phyloP scores from a whole-genome alignment of 495 filamentous ascomycete genomes.

The Hypoxylon fragiforme region DNA sequence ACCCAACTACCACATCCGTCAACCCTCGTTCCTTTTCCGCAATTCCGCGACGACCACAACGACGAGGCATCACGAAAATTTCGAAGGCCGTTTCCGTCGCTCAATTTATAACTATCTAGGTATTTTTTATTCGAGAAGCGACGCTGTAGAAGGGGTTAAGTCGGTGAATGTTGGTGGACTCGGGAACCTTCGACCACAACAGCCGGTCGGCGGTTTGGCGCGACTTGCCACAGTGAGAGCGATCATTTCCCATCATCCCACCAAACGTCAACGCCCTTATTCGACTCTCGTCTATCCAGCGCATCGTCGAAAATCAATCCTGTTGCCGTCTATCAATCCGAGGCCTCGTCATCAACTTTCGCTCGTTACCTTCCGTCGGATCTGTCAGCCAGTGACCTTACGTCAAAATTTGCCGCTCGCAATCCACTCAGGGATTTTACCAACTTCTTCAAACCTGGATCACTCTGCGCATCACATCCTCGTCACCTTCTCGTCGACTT shows the following conservation, averaged over 20 bases:
- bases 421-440: conserved; percentile 1
- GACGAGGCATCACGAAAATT: conserved; percentile 14
- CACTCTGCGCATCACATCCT: conserved; percentile 8
- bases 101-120: conserved; percentile 1
- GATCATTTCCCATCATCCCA: conserved; percentile 29
- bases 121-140: conserved; percentile 18
- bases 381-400: conserved; percentile 13
- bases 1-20: conserved; percentile 18
- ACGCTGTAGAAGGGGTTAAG: conserved; percentile 15
- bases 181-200: conserved; percentile 33
- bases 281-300: conserved; percentile 31
- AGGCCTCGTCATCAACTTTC: conserved; percentile 7
- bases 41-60: conserved; percentile 17
- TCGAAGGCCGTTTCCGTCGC: background rate
- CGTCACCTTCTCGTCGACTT: conserved; percentile 18
- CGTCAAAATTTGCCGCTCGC: conserved; percentile 9
- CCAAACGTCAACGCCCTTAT: conserved; percentile 14
- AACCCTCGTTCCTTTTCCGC: background rate
- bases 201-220: conserved; percentile 46
- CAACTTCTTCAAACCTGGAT: conserved; percentile 16
- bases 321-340: conserved; percentile 4
- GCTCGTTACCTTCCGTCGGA: conserved; percentile 13
- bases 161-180: conserved; percentile 37
- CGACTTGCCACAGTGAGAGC: conserved; percentile 43
- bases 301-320: conserved; percentile 26